Evolutionary conservation across 2,329 filamentous ascomycete genomes (phyloP), one percentile per base, ranked within the genome.

Genomic region (Calonectria honghensis): DNA sequence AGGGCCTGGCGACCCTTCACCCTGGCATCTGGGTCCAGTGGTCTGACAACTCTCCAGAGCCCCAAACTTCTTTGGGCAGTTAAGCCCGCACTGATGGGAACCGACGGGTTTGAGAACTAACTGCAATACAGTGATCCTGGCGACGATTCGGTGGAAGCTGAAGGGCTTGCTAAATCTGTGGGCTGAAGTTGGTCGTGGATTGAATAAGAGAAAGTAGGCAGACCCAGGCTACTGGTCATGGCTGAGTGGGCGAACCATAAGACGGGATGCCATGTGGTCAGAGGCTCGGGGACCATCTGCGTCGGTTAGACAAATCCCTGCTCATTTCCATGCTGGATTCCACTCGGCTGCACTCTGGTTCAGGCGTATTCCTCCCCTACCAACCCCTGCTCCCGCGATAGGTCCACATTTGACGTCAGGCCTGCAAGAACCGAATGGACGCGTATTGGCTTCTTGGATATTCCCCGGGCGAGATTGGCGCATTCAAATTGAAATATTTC

Each of bases 351-450:
- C 16, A 31, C 48, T 50, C 48, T 32, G 24, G 50, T 50, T 66
- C n/a, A 16, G 31, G 29, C 37, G 13, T 48, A 14, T 29, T 51
- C 68, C 45, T n/a, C 48, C 59, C 39, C 54, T 65, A 29, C 27
- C 14, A 31, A 31, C 54, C 64, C 52, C 65, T 37, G 57, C n/a
- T 57, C 57, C 48, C 50, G 32, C 29, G 65, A 73, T 50, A 63
- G 52, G 45, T 41, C 70, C 64, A 68, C 57, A 32, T 16, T 73
- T 51, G 50, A 73, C 71, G 37, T 48, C 71, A 45, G 31, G 29
- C 18, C 6, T 24, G 52, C 11, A 54, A 13, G 18, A 18, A 48
- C 27, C 13, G 27, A 18, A 29, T 31, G n/a, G 16, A n/a, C 32
- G 14, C 6, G 27, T 18, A 29, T 13, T 7, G 6, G 35, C 24